Percentiles rank a stretch among this genome's conserved stretches.
Evolutionary conservation across 345 rosid genomes (phyloP).

Genomic region (Moricandia moricandioides): DNA sequence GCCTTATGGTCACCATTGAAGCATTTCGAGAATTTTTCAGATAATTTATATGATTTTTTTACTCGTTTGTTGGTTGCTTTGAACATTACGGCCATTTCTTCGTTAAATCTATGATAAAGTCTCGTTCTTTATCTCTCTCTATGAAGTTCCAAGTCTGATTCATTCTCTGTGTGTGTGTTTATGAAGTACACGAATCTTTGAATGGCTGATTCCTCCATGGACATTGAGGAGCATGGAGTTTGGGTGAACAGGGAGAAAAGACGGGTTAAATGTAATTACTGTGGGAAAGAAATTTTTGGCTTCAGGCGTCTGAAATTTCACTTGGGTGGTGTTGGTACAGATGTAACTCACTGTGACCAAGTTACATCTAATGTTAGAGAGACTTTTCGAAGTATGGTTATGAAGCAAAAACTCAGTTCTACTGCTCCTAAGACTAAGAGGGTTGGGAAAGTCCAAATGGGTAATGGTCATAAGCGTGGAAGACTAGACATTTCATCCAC

Average conservation of each 20-base stretch:
- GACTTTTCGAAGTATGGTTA: neutral
- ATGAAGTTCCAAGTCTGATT: neutral
- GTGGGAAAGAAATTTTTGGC: neutral
- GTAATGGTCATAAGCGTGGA: neutral
- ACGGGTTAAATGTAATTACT: constrained; percentile 34
- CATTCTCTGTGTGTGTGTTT: neutral
- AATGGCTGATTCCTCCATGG: constrained; percentile 13
- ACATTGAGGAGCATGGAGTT: constrained; percentile 42
- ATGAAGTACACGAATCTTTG: neutral
- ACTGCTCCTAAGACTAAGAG: too few relatives aligned
- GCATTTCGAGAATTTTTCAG: neutral
- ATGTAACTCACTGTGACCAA: neutral
- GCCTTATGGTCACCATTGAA: neutral
- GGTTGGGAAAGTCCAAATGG: too few relatives aligned
- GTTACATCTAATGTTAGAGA: neutral
- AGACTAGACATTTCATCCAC: neutral
- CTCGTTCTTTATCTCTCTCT: neutral
- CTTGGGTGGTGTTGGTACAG: neutral
- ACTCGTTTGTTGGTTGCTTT: neutral
- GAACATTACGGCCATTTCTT: neutral
- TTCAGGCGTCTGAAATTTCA: neutral
- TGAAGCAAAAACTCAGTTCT: too few relatives aligned
- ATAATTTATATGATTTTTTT: neutral
- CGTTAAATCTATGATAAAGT: neutral
- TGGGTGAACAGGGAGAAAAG: constrained; percentile 20